Evolutionary conservation across 805 yeast genomes (phyloP), one percentile per base, ranked within the genome.

Genomic region (Saturnispora mendoncae): DNA sequence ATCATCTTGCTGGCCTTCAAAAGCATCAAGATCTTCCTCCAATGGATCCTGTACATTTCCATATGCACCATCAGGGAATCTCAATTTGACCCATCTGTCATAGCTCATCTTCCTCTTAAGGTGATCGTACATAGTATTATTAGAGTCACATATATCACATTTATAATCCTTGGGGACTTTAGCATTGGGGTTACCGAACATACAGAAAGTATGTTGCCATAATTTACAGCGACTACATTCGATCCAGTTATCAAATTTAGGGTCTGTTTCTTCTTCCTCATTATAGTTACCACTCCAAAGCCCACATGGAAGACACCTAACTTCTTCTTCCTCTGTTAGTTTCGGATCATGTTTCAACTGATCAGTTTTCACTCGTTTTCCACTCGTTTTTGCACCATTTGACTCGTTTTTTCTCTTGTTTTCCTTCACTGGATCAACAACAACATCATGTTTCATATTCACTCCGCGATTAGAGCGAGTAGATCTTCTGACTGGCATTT

Each of bases 171-270:
- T 61, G 3, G 83, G 81, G 1, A 70, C 55, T 24, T 52, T 54
- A 25, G 55, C 60, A 17, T 49, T 24, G 18, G 62, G 57, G 7
- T 62, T 55, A 34, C 68, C 76, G 20, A 79, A 69, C 72, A 79
- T 67, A 57, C 88, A 81, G 41, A 54, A 61, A 25, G 73, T 71
- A 53, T 81, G 88, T 54, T 81, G 87, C 87, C 87, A 81, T 2
- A 85, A 72, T 34, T 67, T 58, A 54, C 88, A 81, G 6, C 59
- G 50, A 21, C 77, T 84, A 58, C 88, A 81, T 51, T 76, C 76
- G 21, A 80, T 70, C 82, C 79, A 78, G 10, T 64, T 65, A 12
- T 82, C 77, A 9, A 65, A 58, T 45, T 33, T 29, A 23, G 37
- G 18, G 10, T 29, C 32, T 1, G 58, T 56, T 46, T 77, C 84